These are phyloP conservation scores for Fusarium keratoplasticum DNA, from an alignment of 2,329 filamentous ascomycete species.

Conservation along the genomic window DNA sequence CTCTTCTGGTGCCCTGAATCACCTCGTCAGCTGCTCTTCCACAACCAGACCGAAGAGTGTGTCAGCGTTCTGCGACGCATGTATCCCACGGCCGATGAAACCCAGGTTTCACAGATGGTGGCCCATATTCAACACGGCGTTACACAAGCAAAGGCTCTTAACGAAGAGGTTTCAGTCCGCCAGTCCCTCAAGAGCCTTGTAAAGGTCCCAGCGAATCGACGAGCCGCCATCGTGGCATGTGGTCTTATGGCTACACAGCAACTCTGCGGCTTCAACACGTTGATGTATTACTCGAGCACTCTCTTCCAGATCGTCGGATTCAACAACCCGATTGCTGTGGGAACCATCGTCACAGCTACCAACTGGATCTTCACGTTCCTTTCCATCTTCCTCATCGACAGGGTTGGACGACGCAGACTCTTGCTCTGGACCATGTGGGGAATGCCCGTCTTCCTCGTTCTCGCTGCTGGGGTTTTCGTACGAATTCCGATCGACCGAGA, in stretches of 20 bases:
- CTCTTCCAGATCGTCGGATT: slow-evolving; percentile 40
- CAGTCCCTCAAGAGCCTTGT: neutral
- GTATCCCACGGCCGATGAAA: slow-evolving; percentile 29
- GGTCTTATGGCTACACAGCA: slow-evolving; percentile 56
- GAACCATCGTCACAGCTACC: slow-evolving; percentile 45
- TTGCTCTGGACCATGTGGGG: slow-evolving; percentile 34
- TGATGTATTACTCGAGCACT: slow-evolving; percentile 40
- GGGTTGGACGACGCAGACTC: slow-evolving; percentile 24
- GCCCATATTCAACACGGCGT: slow-evolving; percentile 23
- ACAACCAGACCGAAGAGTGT: slow-evolving; percentile 49
- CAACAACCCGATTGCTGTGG: slow-evolving; percentile 56
- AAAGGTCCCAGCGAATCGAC: slow-evolving; percentile 44
- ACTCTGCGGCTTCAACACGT: slow-evolving; percentile 38
- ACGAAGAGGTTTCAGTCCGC: slow-evolving; percentile 31
- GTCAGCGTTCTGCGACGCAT: slow-evolving; percentile 24
- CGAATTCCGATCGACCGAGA: slow-evolving; percentile 23
- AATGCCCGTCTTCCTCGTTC: slow-evolving; percentile 28
- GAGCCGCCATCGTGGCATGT: slow-evolving; percentile 56
- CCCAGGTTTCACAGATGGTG: slow-evolving; percentile 46
- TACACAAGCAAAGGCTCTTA: slow-evolving; percentile 23
- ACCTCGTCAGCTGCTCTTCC: slow-evolving; percentile 38
- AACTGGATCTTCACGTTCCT: slow-evolving; percentile 35
- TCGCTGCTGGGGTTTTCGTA: slow-evolving; percentile 24
- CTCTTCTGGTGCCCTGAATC: slow-evolving; percentile 36
- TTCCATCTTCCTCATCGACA: slow-evolving; percentile 32